Percentiles rank a stretch among this genome's conserved stretches.
Evolutionary conservation across 2,329 filamentous ascomycete species (phyloP).

Genomic region (Cladosporium sp.): DNA sequence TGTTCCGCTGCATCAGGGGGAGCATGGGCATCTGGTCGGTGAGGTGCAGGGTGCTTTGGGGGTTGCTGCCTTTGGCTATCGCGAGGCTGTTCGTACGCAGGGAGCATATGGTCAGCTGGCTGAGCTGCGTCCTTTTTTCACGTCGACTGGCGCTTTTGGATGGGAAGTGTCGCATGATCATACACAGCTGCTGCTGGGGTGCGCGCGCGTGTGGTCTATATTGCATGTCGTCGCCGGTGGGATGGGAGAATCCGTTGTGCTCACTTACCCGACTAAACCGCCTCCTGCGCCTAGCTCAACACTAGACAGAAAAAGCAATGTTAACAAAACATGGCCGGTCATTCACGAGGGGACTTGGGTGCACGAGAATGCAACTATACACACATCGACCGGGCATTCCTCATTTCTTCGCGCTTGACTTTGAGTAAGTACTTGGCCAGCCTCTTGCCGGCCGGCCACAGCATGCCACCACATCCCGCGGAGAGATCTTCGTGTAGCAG

Average conservation of each 20-base stretch:
- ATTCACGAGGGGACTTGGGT: no score
- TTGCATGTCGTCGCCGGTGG: neutral
- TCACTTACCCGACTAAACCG: constrained; percentile 66
- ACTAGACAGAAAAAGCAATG: constrained; percentile 43
- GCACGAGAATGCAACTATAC: neutral
- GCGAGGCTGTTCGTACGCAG: constrained; percentile 43
- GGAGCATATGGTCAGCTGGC: neutral
- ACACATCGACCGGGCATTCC: constrained; percentile 22
- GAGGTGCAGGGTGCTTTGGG: constrained; percentile 62
- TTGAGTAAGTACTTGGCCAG: constrained; percentile 81
- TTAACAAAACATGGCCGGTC: neutral
- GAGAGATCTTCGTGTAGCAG: constrained; percentile 79
- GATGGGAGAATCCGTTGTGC: neutral
- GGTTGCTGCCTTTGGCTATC: constrained; percentile 52
- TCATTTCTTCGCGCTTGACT: constrained; percentile 61
- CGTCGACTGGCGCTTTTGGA: neutral
- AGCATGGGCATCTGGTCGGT: constrained; percentile 89
- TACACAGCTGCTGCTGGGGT: neutral
- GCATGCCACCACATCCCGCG: constrained; percentile 85
- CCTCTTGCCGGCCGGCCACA: constrained; percentile 92
- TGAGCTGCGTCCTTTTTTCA: neutral
- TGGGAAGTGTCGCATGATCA: neutral
- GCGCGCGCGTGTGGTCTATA: neutral
- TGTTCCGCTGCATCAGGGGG: constrained; percentile 80
- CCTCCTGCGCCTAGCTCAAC: constrained; percentile 90